These are phyloP conservation scores for Rutstroemia sp. DNA, from an alignment of 2,329 filamentous ascomycete genomes.

Conservation along the genomic window DNA sequence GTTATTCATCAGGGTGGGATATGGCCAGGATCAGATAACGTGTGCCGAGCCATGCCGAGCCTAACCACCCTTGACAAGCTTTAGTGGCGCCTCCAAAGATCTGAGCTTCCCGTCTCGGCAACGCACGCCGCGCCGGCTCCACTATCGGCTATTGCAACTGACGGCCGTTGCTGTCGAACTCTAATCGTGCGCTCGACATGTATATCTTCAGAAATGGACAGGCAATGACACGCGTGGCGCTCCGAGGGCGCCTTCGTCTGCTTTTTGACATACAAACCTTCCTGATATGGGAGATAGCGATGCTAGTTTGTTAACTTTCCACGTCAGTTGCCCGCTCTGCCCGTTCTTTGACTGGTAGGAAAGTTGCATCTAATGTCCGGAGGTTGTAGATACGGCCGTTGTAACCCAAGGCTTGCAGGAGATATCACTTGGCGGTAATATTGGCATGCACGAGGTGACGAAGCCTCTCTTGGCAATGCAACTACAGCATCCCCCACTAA, in stretches of 20 bases:
- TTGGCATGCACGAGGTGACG: not conserved
- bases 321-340: too few relatives aligned
- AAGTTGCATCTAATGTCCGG: not conserved
- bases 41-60: not conserved
- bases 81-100: not conserved
- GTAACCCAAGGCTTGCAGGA: not conserved
- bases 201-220: not conserved
- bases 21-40: not conserved
- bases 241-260: not conserved
- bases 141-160: not conserved
- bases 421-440: not conserved
- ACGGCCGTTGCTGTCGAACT: not conserved
- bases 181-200: not conserved
- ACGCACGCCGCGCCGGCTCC: slow-evolving; percentile 2
- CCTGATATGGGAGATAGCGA: not conserved
- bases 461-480: not conserved
- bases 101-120: slow-evolving; percentile 6
- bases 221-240: not conserved
- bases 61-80: not conserved
- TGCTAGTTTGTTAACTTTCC: not conserved
- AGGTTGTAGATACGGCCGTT: not conserved
- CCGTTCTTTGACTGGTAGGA: not conserved
- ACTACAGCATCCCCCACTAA: too few relatives aligned
- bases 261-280: not conserved
- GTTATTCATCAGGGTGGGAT: too few relatives aligned